phyloP scores from a whole-genome alignment of 106 monocot genomes.

The Hemerocallis citrina region DNA sequence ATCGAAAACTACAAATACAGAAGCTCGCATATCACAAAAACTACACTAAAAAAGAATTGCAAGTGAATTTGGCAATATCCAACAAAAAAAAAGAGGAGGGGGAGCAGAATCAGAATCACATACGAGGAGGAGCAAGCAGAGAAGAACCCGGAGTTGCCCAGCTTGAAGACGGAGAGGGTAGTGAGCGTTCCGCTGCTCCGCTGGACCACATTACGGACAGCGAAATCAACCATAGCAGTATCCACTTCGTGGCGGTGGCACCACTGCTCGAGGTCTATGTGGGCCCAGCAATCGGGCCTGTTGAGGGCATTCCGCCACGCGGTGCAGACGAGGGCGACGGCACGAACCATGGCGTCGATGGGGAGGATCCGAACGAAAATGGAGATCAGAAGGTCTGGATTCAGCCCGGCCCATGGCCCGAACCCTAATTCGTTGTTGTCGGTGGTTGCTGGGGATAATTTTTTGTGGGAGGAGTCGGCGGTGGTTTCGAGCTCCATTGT shows the following conservation, averaged over 20 bases:
- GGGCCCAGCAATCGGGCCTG: not conserved
- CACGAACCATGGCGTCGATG: not conserved
- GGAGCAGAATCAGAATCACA: not conserved
- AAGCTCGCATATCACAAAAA: too few relatives aligned
- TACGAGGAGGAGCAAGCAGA: slow-evolving; percentile 3
- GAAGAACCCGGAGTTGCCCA: slow-evolving; percentile 3
- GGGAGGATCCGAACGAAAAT: not conserved
- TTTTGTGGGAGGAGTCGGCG: too few relatives aligned
- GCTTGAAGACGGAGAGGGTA: not conserved
- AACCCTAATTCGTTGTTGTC: not conserved
- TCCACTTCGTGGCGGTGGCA: not conserved
- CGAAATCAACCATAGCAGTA: not conserved
- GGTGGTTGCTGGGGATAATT: too few relatives aligned
- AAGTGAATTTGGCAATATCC: not conserved
- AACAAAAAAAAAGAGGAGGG: not conserved
- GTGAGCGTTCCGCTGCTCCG: not conserved
- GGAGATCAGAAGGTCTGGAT: not conserved
- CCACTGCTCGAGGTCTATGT: slow-evolving; percentile 1
- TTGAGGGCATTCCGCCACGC: not conserved
- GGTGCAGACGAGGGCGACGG: not conserved
- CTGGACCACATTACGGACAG: not conserved
- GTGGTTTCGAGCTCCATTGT: too few relatives aligned
- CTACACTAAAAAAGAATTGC: not conserved
- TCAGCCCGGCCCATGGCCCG: not conserved
- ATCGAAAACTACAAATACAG: too few relatives aligned